These are phyloP conservation scores for Syzygium malaccense DNA, from an alignment of 441 rosid genomes.

Conservation along the genomic window DNA sequence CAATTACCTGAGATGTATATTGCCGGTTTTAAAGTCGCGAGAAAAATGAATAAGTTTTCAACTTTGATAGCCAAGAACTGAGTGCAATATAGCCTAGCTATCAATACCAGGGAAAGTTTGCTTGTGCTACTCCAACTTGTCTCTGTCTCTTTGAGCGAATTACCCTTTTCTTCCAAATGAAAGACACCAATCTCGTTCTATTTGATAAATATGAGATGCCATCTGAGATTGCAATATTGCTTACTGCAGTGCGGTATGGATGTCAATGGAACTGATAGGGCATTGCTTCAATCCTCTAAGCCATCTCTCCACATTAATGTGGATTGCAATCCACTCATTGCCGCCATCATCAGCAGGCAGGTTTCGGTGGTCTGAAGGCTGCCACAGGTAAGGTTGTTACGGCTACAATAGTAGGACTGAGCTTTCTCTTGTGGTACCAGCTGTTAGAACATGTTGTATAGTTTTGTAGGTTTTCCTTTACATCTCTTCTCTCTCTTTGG, in stretches of 20 bases:
- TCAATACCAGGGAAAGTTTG: background rate
- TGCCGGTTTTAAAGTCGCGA: too few species aligned
- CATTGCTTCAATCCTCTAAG: slow-evolving; percentile 28
- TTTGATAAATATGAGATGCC: background rate
- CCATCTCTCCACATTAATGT: slow-evolving; percentile 29
- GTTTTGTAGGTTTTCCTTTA: too few species aligned
- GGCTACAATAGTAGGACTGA: background rate
- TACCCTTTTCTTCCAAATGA: background rate
- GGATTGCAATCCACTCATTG: slow-evolving; percentile 26
- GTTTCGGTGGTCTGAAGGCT: slow-evolving; percentile 25
- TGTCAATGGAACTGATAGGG: slow-evolving; percentile 21
- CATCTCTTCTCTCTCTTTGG: too few species aligned
- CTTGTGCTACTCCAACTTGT: background rate
- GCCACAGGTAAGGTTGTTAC: slow-evolving; percentile 13
- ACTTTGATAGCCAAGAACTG: background rate
- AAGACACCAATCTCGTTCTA: background rate
- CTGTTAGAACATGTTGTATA: too few species aligned
- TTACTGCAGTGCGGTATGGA: slow-evolving; percentile 19
- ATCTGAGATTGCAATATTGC: background rate
- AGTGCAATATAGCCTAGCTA: background rate
- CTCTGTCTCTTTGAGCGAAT: background rate
- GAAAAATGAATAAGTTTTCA: background rate
- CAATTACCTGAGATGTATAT: background rate
- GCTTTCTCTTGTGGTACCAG: background rate
- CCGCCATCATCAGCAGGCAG: slow-evolving; percentile 33